phyloP scores from a whole-genome alignment of 164 flowering plant genomes.

The Magnolia changhungtana region DNA sequence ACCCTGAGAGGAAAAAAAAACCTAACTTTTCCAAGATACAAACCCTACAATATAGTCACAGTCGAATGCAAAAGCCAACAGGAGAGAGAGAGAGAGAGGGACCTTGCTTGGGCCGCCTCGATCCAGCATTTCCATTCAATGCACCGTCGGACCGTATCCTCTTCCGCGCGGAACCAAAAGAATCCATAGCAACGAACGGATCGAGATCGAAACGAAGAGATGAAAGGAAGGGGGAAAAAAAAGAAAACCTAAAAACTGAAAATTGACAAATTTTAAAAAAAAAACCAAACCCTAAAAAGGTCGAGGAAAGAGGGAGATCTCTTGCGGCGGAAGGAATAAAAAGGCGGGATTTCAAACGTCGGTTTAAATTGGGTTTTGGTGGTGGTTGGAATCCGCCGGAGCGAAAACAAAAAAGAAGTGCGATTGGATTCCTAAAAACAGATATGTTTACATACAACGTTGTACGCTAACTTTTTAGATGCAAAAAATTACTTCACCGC shows the following conservation, averaged over 20 bases:
- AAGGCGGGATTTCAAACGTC: neutral
- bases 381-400: neutral
- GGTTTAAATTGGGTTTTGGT: slow-evolving; percentile 1
- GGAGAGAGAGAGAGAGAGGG: slow-evolving; percentile 3
- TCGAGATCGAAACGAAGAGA: neutral
- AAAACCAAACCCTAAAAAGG: slow-evolving; percentile 3
- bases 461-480: too few species aligned
- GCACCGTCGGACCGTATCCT: slow-evolving; percentile 26
- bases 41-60: neutral
- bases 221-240: too few species aligned
- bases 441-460: too few species aligned
- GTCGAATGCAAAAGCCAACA: neutral
- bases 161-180: slow-evolving; percentile 21
- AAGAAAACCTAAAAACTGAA: neutral
- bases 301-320: neutral
- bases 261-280: neutral
- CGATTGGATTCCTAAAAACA: too few species aligned
- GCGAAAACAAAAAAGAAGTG: neutral
- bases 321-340: too few species aligned
- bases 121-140: slow-evolving; percentile 30
- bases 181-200: slow-evolving; percentile 16
- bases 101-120: slow-evolving; percentile 29
- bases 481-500: too few species aligned
- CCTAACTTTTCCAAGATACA: neutral
- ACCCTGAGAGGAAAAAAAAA: neutral